These are phyloP conservation scores for Trametes gibbosa DNA, from an alignment of 768 basidiomycete genomes.

Conservation along the genomic window DNA sequence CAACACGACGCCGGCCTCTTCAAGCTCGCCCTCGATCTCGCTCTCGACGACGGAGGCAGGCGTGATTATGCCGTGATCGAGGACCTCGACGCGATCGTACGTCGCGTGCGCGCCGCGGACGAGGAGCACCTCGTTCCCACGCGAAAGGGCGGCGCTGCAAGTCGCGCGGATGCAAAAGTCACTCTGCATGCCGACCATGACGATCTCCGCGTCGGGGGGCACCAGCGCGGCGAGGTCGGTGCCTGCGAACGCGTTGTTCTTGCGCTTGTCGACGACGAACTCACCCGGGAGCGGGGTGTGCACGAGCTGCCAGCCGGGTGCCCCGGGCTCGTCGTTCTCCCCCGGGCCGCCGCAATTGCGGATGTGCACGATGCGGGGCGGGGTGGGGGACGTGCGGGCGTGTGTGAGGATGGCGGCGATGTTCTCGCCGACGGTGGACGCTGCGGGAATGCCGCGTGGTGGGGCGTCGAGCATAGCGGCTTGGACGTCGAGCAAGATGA, in stretches of 20 bases:
- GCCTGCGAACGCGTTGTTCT: constrained; percentile 66
- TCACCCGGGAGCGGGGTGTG: constrained; percentile 51
- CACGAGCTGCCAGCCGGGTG: constrained; percentile 61
- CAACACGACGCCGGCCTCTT: constrained; percentile 64
- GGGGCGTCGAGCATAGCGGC: constrained; percentile 46
- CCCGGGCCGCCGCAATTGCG: constrained; percentile 62
- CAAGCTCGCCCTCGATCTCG: constrained; percentile 64
- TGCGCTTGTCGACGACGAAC: constrained; percentile 56
- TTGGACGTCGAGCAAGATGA: constrained; percentile 62
- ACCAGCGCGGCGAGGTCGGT: constrained; percentile 52
- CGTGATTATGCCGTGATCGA: constrained; percentile 47
- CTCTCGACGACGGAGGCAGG: constrained; percentile 49
- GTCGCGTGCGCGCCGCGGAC: constrained; percentile 67
- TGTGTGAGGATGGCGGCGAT: constrained; percentile 46
- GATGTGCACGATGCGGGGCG: constrained; percentile 57
- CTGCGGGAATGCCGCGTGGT: constrained; percentile 49
- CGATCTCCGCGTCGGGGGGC: constrained; percentile 53
- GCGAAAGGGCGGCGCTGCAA: constrained; percentile 57
- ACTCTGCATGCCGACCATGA: constrained; percentile 66
- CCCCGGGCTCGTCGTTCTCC: constrained; percentile 56
- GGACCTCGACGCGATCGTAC: constrained; percentile 61
- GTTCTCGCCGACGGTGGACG: constrained; percentile 42
- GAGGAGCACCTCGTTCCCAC: constrained; percentile 66
- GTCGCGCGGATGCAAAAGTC: constrained; percentile 55
- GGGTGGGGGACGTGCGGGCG: constrained; percentile 46